These are phyloP conservation scores for Casuarina equisetifolia DNA, from an alignment of 306 rosid genomes.

Conservation along the genomic window DNA sequence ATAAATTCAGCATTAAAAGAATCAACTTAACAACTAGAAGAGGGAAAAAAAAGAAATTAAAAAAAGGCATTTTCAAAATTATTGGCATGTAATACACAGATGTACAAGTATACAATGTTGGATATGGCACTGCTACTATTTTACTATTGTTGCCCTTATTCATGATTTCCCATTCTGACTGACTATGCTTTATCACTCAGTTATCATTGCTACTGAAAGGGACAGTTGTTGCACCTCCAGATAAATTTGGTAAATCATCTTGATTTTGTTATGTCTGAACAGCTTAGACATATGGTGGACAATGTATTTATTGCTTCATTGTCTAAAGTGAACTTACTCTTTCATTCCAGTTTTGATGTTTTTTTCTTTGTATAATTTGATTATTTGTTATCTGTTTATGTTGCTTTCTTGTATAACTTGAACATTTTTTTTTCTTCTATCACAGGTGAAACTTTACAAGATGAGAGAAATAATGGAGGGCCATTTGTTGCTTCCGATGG, in stretches of 20 bases:
- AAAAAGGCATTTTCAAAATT: background rate
- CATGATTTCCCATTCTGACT: constrained; percentile 18
- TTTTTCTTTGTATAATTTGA: background rate
- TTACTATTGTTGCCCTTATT: constrained; percentile 23
- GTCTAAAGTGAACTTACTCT: constrained; percentile 16
- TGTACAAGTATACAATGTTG: background rate
- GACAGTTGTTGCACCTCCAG: constrained; percentile 96
- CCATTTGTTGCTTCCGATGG: constrained; percentile 87
- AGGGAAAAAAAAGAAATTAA: background rate
- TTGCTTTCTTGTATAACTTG: background rate
- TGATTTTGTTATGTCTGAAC: constrained; percentile 20
- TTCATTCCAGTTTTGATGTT: background rate
- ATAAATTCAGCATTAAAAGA: background rate
- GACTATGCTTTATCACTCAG: constrained; percentile 49
- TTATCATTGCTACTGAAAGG: constrained; percentile 92
- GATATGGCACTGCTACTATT: constrained; percentile 13
- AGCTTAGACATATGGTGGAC: constrained; percentile 20
- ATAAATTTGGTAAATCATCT: constrained; percentile 79
- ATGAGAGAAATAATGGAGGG: constrained; percentile 86
- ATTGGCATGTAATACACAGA: background rate
- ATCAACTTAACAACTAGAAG: background rate
- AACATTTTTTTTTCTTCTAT: constrained; percentile 9
- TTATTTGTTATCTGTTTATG: background rate
- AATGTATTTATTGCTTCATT: background rate
- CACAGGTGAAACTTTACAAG: constrained; percentile 89